Base-by-base conservation (phyloP, 164 flowering plant species). In the Piper betle region DNA sequence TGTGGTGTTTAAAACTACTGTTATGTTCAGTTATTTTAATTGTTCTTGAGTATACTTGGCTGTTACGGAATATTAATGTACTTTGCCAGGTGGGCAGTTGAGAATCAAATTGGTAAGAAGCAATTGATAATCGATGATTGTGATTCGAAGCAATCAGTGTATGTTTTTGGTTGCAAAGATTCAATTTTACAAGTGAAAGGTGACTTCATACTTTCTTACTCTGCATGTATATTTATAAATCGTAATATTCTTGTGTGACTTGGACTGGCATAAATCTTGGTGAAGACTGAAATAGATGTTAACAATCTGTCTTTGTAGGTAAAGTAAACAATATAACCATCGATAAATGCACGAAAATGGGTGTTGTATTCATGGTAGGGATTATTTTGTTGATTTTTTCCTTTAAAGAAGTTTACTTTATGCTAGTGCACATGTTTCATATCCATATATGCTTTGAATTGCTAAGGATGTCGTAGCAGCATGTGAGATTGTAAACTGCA, bases 401-500 rank as follows among this genome's bases (percentile, higher is more conserved):
- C 57, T 15, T 57, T 55, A 19, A 13, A 7, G 25, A 13, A 15
- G 33, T 38, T 39, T 25, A 33, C 15, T 19, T 46, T 46, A 10
- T 55, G 58, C 39, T 3, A 25, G 25, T 55, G 19, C 57, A 55
- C 57, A 55, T 55, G 57, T 2, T 42, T 56, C 39, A 37, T 60
- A 16, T 63, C 38, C 41, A 33, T 62, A 5, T 38, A 33, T 75
- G 60, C 60, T 12, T 39, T 65, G 52, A 48, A 46, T 46, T 64
- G 52, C 64, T 59, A 81, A 94, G 97, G 99, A 87, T 77, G 97
- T 88, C 52, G 94, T 94, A 59, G 99, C 97, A 56, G 99, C 97
- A 66, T 94, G 80, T 79, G 99, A 94, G 85, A 79, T 91, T 76
- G 99, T 94, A 41, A 94, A 94, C 63, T 94, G 96, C 82, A 91